A percentile compares a stretch with the other conserved stretches of the same genome.
These are phyloP conservation scores for Ceratocystis alfenasii DNA, from an alignment of 2,329 filamentous ascomycete genomes.

Conservation along the genomic window DNA sequence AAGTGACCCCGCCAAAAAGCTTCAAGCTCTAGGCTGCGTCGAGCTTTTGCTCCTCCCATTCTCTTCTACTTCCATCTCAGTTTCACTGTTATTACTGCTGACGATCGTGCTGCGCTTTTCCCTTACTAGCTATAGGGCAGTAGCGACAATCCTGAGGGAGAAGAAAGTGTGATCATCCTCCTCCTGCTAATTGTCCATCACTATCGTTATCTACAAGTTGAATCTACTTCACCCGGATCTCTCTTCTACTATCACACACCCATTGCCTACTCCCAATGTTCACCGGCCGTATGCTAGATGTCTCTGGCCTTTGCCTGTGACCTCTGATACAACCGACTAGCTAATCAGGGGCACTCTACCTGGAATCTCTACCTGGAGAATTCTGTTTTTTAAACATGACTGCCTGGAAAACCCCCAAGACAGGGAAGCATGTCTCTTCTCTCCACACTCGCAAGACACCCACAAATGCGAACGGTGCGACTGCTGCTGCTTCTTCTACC, in stretches of 20 bases:
- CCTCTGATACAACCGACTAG: not conserved
- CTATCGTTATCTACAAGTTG: too few species aligned
- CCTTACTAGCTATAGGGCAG: too few species aligned
- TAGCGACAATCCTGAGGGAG: too few species aligned
- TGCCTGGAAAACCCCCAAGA: slow-evolving; percentile 42
- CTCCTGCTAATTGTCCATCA: too few species aligned
- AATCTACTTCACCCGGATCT: too few species aligned
- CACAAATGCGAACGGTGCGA: not conserved
- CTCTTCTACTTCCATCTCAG: not conserved
- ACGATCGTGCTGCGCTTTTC: not conserved
- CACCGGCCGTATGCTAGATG: not conserved
- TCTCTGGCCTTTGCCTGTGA: slow-evolving; percentile 6
- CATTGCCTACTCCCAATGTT: not conserved
- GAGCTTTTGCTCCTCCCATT: not conserved
- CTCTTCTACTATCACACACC: not conserved
- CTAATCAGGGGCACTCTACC: not conserved
- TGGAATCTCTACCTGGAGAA: too few species aligned
- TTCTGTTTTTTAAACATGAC: slow-evolving; percentile 29
- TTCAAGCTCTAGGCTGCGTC: not conserved
- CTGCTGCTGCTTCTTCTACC: not conserved
- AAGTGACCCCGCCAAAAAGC: slow-evolving; percentile 10
- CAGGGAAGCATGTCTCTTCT: slow-evolving; percentile 25
- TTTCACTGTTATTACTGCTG: not conserved
- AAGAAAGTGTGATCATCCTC: too few species aligned
- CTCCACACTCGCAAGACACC: not conserved